These are phyloP conservation scores for Suillus hirtellus DNA, from an alignment of 768 basidiomycete species.

Conservation along the genomic window DNA sequence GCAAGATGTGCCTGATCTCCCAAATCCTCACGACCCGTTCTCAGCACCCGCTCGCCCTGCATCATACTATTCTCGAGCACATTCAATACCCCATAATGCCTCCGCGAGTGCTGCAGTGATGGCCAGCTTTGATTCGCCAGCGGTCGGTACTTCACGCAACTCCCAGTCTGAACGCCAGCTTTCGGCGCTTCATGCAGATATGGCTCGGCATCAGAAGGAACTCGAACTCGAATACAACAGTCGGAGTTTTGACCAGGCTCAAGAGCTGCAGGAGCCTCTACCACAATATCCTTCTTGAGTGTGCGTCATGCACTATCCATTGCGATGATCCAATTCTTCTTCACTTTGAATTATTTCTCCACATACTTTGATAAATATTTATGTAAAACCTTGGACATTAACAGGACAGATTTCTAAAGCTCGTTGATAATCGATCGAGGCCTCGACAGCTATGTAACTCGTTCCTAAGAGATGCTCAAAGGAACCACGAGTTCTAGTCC, in stretches of 20 bases:
- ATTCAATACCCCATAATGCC: background rate
- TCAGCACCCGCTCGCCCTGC: conserved; percentile 6
- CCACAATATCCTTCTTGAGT: conserved; percentile 13
- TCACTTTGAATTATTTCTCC: background rate
- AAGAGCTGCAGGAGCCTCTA: conserved; percentile 12
- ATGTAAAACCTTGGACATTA: background rate
- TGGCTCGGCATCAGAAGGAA: conserved; percentile 16
- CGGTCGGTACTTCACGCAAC: conserved; percentile 55
- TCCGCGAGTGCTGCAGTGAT: conserved; percentile 3
- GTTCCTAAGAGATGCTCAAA: background rate
- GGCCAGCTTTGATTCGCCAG: conserved; percentile 82
- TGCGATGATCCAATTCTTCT: background rate
- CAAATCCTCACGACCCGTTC: conserved; percentile 17
- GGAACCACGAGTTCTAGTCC: background rate
- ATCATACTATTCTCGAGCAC: conserved; percentile 2
- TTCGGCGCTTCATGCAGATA: conserved; percentile 13
- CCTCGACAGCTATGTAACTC: background rate
- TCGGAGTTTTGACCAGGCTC: conserved; percentile 4
- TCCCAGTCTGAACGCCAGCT: background rate
- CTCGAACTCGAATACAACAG: conserved; percentile 12
- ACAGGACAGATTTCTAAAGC: background rate
- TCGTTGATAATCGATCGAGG: background rate
- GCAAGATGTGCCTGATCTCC: background rate
- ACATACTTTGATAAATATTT: background rate
- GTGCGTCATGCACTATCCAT: background rate